Evolutionary conservation across 805 yeast genomes (phyloP).

Genomic region (Ogataea allantospora): DNA sequence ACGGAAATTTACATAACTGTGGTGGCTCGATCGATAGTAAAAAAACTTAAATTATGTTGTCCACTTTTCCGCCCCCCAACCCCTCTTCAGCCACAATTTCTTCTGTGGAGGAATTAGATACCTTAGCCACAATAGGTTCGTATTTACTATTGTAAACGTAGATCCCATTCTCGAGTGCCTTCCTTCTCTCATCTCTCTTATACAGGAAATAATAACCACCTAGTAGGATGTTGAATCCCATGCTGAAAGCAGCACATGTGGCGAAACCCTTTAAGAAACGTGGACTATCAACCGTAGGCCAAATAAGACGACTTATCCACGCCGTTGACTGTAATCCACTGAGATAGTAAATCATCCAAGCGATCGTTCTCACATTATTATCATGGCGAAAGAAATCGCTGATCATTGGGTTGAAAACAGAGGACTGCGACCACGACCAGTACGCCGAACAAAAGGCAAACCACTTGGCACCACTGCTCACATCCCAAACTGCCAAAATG

Average conservation of each 20-base stretch:
- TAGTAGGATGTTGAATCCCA: conserved; percentile 28
- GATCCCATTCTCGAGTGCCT: conserved; percentile 49
- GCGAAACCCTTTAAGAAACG: conserved; percentile 53
- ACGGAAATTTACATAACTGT: too few relatives aligned
- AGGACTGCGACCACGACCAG: conserved; percentile 63
- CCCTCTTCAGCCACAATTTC: too few relatives aligned
- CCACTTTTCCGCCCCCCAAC: too few relatives aligned
- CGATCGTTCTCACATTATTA: conserved; percentile 53
- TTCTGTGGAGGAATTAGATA: too few relatives aligned
- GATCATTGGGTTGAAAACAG: conserved; percentile 52
- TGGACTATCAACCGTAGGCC: conserved; percentile 58
- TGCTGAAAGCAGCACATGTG: conserved; percentile 42
- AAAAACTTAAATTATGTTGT: too few relatives aligned
- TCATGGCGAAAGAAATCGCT: conserved; percentile 58
- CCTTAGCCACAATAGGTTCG: too few relatives aligned
- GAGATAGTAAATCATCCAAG: conserved; percentile 54
- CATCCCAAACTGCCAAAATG: conserved; percentile 58
- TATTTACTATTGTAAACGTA: conserved; percentile 39
- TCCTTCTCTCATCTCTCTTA: conserved; percentile 48
- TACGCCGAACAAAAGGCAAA: conserved; percentile 59
- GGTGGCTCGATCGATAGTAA: too few relatives aligned
- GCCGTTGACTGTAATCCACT: conserved; percentile 42
- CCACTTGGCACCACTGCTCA: conserved; percentile 59
- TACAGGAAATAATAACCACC: conserved; percentile 36
- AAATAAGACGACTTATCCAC: conserved; percentile 34